Conservation (phyloP, 2,329 filamentous ascomycete species). For the Tolypocladium tropicale region DNA sequence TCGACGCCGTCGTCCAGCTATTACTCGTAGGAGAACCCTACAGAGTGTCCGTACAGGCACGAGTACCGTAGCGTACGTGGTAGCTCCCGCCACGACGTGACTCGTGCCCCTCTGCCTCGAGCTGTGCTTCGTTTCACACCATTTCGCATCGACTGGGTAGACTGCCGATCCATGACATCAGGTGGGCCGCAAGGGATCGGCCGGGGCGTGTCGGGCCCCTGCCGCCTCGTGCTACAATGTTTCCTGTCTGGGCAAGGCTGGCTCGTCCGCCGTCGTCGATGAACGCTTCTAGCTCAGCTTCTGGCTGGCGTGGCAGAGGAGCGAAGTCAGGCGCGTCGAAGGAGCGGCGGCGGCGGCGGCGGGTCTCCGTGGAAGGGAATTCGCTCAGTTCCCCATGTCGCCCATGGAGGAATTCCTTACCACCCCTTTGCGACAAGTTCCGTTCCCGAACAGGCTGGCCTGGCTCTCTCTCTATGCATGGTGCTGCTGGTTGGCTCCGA, state of each 20-base stretch:
- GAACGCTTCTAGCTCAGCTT: not conserved
- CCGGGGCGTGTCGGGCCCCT: conserved; percentile 5
- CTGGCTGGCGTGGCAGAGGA: not conserved
- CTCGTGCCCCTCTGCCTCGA: not conserved
- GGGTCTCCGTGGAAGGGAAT: not conserved
- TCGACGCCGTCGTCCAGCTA: too few relatives aligned
- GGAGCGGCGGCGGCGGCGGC: not conserved
- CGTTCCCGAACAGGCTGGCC: too few relatives aligned
- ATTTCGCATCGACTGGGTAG: conserved; percentile 6
- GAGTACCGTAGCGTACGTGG: too few relatives aligned
- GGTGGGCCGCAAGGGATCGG: conserved; percentile 9
- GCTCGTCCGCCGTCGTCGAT: not conserved
- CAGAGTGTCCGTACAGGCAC: too few relatives aligned
- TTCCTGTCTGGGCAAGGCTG: conserved; percentile 8
- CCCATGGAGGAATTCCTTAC: too few relatives aligned
- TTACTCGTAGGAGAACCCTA: too few relatives aligned
- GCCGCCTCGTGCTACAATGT: conserved; percentile 8
- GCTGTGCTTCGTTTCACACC: too few relatives aligned
- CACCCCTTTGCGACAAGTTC: too few relatives aligned
- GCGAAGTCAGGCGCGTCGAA: not conserved
- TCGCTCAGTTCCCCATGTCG: not conserved
- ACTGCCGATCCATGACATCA: conserved; percentile 24
- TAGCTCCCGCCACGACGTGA: not conserved
- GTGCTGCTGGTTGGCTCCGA: not conserved
- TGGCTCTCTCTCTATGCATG: too few relatives aligned